phyloP scores from a whole-genome alignment of 1,284 basidiomycete species.

The Marasmius sp. region DNA sequence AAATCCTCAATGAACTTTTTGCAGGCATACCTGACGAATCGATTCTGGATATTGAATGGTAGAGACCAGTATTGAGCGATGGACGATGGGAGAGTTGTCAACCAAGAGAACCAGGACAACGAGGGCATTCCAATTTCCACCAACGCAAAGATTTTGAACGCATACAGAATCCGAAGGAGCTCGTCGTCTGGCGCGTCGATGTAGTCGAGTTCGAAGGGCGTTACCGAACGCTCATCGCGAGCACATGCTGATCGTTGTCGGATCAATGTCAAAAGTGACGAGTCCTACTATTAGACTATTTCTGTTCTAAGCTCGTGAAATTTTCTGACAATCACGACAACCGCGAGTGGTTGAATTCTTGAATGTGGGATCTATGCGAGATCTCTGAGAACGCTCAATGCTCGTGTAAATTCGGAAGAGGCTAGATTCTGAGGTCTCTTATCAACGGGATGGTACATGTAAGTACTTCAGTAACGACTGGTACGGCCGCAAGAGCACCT shows the following conservation, averaged over 20 bases:
- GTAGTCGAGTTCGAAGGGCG: neutral
- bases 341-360: too few species aligned
- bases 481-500: too few species aligned
- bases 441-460: too few species aligned
- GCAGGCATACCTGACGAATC: neutral
- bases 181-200: neutral
- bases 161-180: neutral
- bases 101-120: neutral
- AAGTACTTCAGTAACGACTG: too few species aligned
- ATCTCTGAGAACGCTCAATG: too few species aligned
- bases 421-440: too few species aligned
- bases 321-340: too few species aligned
- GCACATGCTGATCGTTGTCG: neutral
- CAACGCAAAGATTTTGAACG: neutral
- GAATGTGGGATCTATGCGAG: too few species aligned
- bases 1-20: neutral
- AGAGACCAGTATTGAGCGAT: neutral
- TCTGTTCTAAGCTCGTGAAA: too few species aligned
- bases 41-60: neutral
- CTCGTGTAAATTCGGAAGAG: too few species aligned
- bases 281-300: too few species aligned
- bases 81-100: neutral
- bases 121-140: neutral
- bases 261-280: too few species aligned
- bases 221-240: neutral